These are phyloP conservation scores for Scheffersomyces quercinus DNA, from an alignment of 1,139 yeast species.

Conservation along the genomic window DNA sequence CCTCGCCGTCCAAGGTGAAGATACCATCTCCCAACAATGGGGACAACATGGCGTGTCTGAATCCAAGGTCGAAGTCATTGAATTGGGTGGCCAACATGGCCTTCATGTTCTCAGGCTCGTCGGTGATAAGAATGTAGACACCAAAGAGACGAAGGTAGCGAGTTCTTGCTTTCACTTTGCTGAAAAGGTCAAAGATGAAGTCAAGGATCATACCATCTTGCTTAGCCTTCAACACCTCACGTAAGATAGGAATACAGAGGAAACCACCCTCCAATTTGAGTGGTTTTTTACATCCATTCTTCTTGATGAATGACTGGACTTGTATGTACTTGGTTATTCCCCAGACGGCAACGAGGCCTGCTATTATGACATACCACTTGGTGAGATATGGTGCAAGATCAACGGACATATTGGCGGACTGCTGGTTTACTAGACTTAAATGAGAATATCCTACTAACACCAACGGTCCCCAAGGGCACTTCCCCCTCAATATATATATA, in stretches of 20 bases:
- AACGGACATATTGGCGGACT: too few species aligned
- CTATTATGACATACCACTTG: constrained; percentile 16
- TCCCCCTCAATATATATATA: too few species aligned
- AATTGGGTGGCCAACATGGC: constrained; percentile 27
- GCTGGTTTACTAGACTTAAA: too few species aligned
- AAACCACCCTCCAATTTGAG: constrained; percentile 8
- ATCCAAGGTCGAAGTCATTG: constrained; percentile 26
- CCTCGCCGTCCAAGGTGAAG: constrained; percentile 26
- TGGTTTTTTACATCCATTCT: constrained; percentile 23
- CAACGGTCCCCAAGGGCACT: too few species aligned
- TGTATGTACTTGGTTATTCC: constrained; percentile 9
- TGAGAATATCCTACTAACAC: too few species aligned
- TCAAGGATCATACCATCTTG: constrained; percentile 12
- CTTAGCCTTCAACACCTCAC: constrained; percentile 10
- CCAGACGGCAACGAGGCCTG: constrained; percentile 11
- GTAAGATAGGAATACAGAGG: constrained; percentile 8
- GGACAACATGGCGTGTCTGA: constrained; percentile 21
- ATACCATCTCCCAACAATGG: constrained; percentile 27
- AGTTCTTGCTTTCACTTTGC: constrained; percentile 3
- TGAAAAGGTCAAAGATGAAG: constrained; percentile 6
- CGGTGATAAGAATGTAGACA: constrained; percentile 16
- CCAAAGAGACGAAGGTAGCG: constrained; percentile 11
- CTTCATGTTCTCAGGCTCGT: constrained; percentile 24
- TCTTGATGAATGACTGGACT: constrained; percentile 12
- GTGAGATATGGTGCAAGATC: constrained; percentile 8